Evolutionary conservation across 805 yeast species (phyloP), one percentile per base, ranked within the genome.

Genomic region (Lipomyces spencermartinsiae): DNA sequence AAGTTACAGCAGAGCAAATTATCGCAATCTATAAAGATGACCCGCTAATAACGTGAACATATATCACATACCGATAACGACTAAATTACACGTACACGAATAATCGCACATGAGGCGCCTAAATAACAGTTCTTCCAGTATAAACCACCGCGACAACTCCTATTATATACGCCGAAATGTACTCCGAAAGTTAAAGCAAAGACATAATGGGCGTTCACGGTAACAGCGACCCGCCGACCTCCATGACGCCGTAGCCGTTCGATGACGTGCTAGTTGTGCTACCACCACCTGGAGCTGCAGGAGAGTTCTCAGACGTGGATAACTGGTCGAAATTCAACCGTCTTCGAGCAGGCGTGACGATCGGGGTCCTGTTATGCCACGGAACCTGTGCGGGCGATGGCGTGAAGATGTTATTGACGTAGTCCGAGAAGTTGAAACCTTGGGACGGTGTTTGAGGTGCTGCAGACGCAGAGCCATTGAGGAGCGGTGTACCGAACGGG

Each of bases 371-470:
- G 14, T 63, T 54, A 64, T 60, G 69, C 66, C 73, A 67, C 39
- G 70, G 73, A 49, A 57, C 64, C 61, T 72, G 75, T 4, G 77
- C 78, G 3, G 78, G 78, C 1, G 78, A 75, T 6, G 62, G 91
- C 7, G 73, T 69, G 62, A 65, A 68, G 33, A 87, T 2, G 95
- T 95, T 0, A 75, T 91, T 89, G 51, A 92, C 89, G 76, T 90
- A 91, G 76, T 91, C 97, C 75, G 87, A 88, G 88, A 91, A 86
- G 77, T 91, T 91, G 80, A 91, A 91, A 59, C 76, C 80, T 31
- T 79, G 81, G 31, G 81, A 76, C 37, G 83, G 77, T 54, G 80
- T 73, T 70, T 76, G 74, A 53, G 80, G 74, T 69, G 81, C 68
- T 64, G 70, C 14, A 8, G 49, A n/a, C 49, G 49, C 16, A 1